These are phyloP conservation scores for Diaporthe caulivora DNA, from an alignment of 2,329 filamentous ascomycete genomes.

Conservation along the genomic window DNA sequence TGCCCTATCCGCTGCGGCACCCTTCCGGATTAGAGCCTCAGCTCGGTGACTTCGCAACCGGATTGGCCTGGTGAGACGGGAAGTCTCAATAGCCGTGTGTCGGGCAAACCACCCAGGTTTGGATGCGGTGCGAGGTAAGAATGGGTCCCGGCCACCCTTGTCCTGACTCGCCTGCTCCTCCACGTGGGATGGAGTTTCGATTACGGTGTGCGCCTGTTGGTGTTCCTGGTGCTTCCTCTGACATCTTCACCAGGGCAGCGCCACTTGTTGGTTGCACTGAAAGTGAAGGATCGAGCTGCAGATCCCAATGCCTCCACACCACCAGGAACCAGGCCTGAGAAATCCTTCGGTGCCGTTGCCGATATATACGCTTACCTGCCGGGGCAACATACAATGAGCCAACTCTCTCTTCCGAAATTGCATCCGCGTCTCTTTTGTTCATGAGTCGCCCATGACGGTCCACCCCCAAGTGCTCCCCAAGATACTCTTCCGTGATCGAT, in stretches of 20 bases:
- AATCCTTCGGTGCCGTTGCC: conserved; percentile 18
- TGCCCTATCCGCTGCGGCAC: conserved; percentile 5
- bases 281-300: conserved; percentile 24
- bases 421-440: conserved; percentile 9
- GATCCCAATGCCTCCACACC: conserved; percentile 28
- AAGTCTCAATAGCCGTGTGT: background rate
- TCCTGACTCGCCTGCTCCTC: conserved; percentile 27
- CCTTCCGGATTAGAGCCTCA: background rate
- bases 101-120: conserved; percentile 13
- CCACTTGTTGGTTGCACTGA: conserved; percentile 14
- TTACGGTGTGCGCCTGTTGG: conserved; percentile 16
- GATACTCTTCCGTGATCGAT: background rate
- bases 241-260: background rate
- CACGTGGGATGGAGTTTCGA: conserved; percentile 22
- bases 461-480: background rate
- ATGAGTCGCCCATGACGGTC: conserved; percentile 13
- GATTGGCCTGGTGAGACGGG: background rate
- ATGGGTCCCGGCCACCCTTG: conserved; percentile 21
- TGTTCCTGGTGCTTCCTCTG: conserved; percentile 15
- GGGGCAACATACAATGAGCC: conserved; percentile 8
- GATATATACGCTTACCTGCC: conserved; percentile 27
- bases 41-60: background rate
- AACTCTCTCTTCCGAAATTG: conserved; percentile 1
- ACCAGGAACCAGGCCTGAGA: conserved; percentile 15
- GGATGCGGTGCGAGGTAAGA: conserved; percentile 6